Conservation (phyloP, 108 stramenopile genomes). For the Conticribra guillardii region DNA sequence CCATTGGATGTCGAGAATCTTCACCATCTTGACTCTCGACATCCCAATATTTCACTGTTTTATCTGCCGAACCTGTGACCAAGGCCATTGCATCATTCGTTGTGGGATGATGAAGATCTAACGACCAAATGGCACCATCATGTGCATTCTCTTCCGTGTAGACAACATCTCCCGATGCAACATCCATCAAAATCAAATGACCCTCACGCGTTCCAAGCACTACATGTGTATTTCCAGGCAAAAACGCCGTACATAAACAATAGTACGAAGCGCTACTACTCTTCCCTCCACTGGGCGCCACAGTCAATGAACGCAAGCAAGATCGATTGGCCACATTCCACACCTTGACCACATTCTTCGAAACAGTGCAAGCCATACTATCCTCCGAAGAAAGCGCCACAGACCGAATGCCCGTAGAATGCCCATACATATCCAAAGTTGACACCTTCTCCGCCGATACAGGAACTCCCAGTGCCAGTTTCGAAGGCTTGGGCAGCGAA, state of each 20-base stretch:
- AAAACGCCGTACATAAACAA: slow-evolving; percentile 91
- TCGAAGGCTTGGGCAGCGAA: slow-evolving; percentile 53
- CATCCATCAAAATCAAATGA: slow-evolving; percentile 76
- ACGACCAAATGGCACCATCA: slow-evolving; percentile 86
- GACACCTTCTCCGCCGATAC: slow-evolving; percentile 52
- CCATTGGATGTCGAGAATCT: slow-evolving; percentile 58
- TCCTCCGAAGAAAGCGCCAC: slow-evolving; percentile 91
- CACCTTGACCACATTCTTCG: slow-evolving; percentile 88
- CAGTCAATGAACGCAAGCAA: slow-evolving; percentile 81
- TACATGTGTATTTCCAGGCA: slow-evolving; percentile 90
- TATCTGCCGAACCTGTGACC: slow-evolving; percentile 94
- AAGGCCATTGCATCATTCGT: slow-evolving; percentile 55
- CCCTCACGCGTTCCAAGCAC: slow-evolving; percentile 90
- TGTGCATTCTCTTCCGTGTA: slow-evolving; percentile 79
- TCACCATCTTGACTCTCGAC: slow-evolving; percentile 72
- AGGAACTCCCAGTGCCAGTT: slow-evolving; percentile 19
- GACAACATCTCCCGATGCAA: slow-evolving; percentile 85
- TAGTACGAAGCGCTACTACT: slow-evolving; percentile 60
- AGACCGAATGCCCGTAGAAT: slow-evolving; percentile 95
- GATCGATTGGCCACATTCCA: slow-evolving; percentile 89
- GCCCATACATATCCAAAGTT: slow-evolving; percentile 88
- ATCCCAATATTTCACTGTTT: slow-evolving; percentile 96
- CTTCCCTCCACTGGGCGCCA: slow-evolving; percentile 20
- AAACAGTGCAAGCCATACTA: slow-evolving; percentile 85
- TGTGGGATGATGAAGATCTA: slow-evolving; percentile 74